These are phyloP conservation scores for Cicer yamashitae DNA, from an alignment of 306 rosid genomes.

Conservation along the genomic window DNA sequence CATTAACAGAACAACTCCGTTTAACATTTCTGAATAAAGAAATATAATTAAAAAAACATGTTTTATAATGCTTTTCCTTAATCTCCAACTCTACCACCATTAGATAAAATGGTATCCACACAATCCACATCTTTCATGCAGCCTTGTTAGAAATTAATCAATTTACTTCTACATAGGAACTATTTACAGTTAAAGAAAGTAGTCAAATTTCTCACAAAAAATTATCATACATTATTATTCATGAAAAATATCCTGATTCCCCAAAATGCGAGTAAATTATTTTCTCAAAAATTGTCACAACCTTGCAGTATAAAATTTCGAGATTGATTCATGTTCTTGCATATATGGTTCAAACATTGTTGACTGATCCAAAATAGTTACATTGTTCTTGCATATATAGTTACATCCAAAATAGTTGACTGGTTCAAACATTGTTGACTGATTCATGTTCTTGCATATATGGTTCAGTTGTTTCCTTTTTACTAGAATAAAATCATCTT, in stretches of 20 bases:
- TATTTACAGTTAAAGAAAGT: conserved; percentile 2
- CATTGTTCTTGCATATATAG: no score
- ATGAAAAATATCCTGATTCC: conserved; percentile 32
- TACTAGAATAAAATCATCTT: conserved; percentile 13
- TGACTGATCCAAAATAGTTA: no score
- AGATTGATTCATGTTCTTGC: conserved; percentile 29
- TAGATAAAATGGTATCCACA: conserved; percentile 13
- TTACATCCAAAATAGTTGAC: no score
- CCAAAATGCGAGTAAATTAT: conserved; percentile 15
- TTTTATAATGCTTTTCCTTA: conserved; percentile 23
- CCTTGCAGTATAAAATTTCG: conserved; percentile 1
- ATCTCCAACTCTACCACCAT: conserved; percentile 15
- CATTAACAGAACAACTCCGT: conserved; percentile 2
- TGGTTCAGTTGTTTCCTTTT: not conserved
- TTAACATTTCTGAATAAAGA: conserved; percentile 17
- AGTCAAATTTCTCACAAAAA: conserved; percentile 3
- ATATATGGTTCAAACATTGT: not conserved
- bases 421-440: not conserved
- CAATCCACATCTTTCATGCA: conserved; percentile 20
- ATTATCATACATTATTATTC: not conserved
- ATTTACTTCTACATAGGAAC: conserved; percentile 24
- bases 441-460: conserved; percentile 20
- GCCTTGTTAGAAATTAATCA: conserved; percentile 11
- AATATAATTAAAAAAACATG: not conserved
- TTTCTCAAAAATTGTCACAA: not conserved